Conservation (phyloP, 1,284 basidiomycete genomes). For the Sphaerobolus stellatus region DNA sequence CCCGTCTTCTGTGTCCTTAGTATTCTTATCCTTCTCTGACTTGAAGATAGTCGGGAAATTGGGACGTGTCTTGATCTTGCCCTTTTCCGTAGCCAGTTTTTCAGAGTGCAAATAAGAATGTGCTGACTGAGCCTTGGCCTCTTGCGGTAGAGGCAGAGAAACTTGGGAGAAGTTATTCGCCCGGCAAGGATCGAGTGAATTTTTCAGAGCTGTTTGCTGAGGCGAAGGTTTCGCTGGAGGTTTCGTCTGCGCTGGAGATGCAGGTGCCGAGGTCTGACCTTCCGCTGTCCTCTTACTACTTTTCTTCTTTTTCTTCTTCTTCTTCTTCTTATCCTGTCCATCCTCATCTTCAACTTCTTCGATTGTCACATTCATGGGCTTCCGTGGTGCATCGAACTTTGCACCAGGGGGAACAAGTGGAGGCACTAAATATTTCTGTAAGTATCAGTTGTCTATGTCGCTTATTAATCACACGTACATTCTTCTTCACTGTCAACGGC, state of each 20-base stretch:
- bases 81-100: slow-evolving; percentile 48
- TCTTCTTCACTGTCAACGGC: not conserved
- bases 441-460: no score
- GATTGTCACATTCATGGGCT: slow-evolving; percentile 50
- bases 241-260: slow-evolving; percentile 15
- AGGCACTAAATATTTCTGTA: no score
- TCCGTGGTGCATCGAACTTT: slow-evolving; percentile 23
- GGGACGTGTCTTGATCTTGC: slow-evolving; percentile 67
- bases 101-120: slow-evolving; percentile 64
- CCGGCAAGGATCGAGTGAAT: slow-evolving; percentile 15
- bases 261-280: slow-evolving; percentile 22
- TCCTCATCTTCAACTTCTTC: slow-evolving; percentile 72
- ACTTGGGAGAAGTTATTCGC: slow-evolving; percentile 38
- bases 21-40: slow-evolving; percentile 34
- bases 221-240: slow-evolving; percentile 15
- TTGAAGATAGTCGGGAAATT: slow-evolving; percentile 55
- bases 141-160: slow-evolving; percentile 47
- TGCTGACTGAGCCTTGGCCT: slow-evolving; percentile 59
- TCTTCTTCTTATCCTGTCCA: slow-evolving; percentile 55
- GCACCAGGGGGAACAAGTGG: slow-evolving; percentile 2
- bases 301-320: slow-evolving; percentile 67
- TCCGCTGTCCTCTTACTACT: slow-evolving; percentile 53
- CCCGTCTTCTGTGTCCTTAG: slow-evolving; percentile 38
- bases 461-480: not conserved
- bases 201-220: not conserved